Conservation (phyloP, 306 rosid genomes). For the Casuarina equisetifolia region DNA sequence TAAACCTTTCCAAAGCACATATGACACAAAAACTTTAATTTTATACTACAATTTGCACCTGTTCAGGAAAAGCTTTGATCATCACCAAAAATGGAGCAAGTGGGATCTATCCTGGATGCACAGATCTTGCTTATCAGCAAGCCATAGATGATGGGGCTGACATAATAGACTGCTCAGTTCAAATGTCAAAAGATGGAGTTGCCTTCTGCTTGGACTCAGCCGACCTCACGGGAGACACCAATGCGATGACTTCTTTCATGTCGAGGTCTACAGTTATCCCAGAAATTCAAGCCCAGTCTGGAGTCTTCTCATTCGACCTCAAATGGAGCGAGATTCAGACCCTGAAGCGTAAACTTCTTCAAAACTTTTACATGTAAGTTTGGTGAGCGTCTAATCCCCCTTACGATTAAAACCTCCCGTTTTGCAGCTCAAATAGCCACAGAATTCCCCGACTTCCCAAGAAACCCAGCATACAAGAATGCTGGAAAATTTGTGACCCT, state of each 20-base stretch:
- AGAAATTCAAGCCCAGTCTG: slow-evolving; percentile 62
- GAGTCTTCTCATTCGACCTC: slow-evolving; percentile 81
- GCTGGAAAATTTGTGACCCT: slow-evolving; percentile 66
- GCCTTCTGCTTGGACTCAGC: slow-evolving; percentile 59
- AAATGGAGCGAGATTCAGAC: slow-evolving; percentile 78
- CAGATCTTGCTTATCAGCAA: slow-evolving; percentile 79
- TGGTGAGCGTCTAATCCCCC: not conserved
- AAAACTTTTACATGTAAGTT: not conserved
- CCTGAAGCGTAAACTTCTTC: slow-evolving; percentile 58
- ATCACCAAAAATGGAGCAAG: slow-evolving; percentile 82
- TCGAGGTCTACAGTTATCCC: slow-evolving; percentile 47
- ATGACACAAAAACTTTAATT: slow-evolving; percentile 3
- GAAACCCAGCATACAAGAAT: slow-evolving; percentile 76
- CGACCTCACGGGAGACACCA: slow-evolving; percentile 56
- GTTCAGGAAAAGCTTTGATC: slow-evolving; percentile 56
- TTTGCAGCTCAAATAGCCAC: slow-evolving; percentile 63
- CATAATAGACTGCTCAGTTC: slow-evolving; percentile 88
- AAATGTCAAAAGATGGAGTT: slow-evolving; percentile 80
- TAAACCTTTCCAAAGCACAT: slow-evolving; percentile 2
- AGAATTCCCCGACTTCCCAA: slow-evolving; percentile 33
- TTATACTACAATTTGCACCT: not conserved
- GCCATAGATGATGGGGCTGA: slow-evolving; percentile 78
- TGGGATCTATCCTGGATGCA: slow-evolving; percentile 74
- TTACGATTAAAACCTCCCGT: slow-evolving; percentile 6
- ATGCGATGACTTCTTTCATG: slow-evolving; percentile 54